Conservation (phyloP, 768 basidiomycete species). For the Trametes meyenii region DNA sequence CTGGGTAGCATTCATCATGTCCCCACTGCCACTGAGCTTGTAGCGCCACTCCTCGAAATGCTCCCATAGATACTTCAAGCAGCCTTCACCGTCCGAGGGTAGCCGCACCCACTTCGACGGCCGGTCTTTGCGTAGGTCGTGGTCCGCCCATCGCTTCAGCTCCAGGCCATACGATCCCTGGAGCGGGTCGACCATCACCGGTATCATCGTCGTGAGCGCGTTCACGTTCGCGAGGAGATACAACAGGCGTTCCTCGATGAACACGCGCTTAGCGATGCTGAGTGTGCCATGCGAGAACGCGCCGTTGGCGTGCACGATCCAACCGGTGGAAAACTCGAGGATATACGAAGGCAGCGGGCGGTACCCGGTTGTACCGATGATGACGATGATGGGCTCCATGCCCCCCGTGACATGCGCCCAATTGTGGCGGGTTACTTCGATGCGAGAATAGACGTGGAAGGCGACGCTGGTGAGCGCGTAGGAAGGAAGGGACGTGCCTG, state of each 20-base stretch:
- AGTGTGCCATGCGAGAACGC: conserved; percentile 32
- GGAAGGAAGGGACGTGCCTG: conserved; percentile 9
- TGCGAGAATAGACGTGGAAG: conserved; percentile 31
- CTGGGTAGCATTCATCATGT: conserved; percentile 23
- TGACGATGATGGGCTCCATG: conserved; percentile 29
- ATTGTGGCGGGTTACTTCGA: conserved; percentile 24
- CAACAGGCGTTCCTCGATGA: conserved; percentile 34
- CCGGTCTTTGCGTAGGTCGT: conserved; percentile 26
- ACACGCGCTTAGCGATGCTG: conserved; percentile 28
- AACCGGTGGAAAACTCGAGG: conserved; percentile 28
- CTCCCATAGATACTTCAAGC: conserved; percentile 32
- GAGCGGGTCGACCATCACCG: conserved; percentile 14
- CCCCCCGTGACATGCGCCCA: conserved; percentile 21
- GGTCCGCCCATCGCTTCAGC: conserved; percentile 31
- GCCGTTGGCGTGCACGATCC: conserved; percentile 26
- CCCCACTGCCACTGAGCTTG: conserved; percentile 26
- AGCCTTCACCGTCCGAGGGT: conserved; percentile 17
- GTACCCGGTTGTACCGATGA: conserved; percentile 31
- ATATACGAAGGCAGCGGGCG: conserved; percentile 21
- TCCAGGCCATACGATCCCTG: conserved; percentile 26
- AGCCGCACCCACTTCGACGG: conserved; percentile 25
- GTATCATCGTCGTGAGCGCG: conserved; percentile 33
- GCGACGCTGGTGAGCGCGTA: conserved; percentile 28
- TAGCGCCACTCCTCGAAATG: conserved; percentile 33
- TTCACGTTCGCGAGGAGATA: conserved; percentile 32